A percentile compares a stretch with the other conserved stretches of the same genome.
These are phyloP conservation scores for Cladosporium sp. DNA, from an alignment of 2,329 filamentous ascomycete species.

Conservation along the genomic window DNA sequence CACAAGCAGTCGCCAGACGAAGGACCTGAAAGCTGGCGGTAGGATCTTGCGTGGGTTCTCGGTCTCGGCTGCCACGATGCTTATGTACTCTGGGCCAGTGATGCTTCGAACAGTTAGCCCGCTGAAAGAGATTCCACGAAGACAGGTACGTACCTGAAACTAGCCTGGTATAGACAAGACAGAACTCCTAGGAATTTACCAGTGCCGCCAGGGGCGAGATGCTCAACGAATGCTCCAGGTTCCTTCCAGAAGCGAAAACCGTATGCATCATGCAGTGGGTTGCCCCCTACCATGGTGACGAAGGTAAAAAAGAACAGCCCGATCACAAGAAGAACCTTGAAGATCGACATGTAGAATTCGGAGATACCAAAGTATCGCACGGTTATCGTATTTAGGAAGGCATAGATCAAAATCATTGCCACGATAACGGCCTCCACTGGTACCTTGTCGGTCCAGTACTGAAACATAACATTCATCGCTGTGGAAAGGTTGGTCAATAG, in stretches of 20 bases:
- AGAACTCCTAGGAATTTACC: conserved; percentile 49
- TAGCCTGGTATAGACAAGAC: conserved; percentile 70
- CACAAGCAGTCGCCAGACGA: conserved; percentile 12
- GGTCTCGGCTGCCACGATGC: conserved; percentile 15
- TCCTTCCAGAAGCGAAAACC: conserved; percentile 48
- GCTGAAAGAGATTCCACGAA: neutral
- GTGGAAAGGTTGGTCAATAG: too few species aligned
- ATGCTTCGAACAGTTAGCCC: neutral
- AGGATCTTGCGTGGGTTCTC: conserved; percentile 4
- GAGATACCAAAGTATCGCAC: conserved; percentile 50
- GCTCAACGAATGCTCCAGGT: conserved; percentile 35
- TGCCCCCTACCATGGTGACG: conserved; percentile 40
- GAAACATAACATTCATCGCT: conserved; percentile 22
- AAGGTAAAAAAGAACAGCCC: conserved; percentile 37
- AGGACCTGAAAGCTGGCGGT: conserved; percentile 8
- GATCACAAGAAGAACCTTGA: conserved; percentile 41
- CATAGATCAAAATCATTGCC: conserved; percentile 22
- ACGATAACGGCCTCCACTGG: conserved; percentile 23
- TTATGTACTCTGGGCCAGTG: conserved; percentile 13
- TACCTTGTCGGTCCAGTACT: conserved; percentile 23
- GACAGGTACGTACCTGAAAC: conserved; percentile 57
- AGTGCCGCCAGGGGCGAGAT: conserved; percentile 20
- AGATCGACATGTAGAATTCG: conserved; percentile 57
- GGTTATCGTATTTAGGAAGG: conserved; percentile 45
- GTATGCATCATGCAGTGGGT: conserved; percentile 39